These are phyloP conservation scores for Phellinidium pouzarii DNA, from an alignment of 1,284 basidiomycete species.

Conservation along the genomic window DNA sequence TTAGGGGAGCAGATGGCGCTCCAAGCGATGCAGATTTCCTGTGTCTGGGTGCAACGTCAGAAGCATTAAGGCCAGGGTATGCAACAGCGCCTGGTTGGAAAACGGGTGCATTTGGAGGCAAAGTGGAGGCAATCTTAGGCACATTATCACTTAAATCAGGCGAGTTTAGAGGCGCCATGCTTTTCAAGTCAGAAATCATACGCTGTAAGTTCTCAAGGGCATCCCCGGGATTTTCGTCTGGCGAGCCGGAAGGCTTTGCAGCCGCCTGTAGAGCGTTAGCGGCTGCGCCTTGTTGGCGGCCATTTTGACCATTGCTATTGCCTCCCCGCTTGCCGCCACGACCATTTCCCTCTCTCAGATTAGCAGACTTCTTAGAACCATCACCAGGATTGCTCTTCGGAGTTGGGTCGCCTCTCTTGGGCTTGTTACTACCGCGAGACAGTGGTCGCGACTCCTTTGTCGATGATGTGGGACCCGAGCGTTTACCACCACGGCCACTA, in stretches of 20 bases:
- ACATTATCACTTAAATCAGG: too few species aligned
- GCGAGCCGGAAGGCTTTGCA: slow-evolving; percentile 30
- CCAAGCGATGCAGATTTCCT: slow-evolving; percentile 76
- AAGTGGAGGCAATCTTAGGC: too few species aligned
- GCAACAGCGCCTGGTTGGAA: slow-evolving; percentile 61
- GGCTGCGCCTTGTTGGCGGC: slow-evolving; percentile 15
- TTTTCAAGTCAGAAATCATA: slow-evolving; percentile 79
- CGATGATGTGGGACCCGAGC: slow-evolving; percentile 1
- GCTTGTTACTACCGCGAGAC: slow-evolving; percentile 17
- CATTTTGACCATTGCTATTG: slow-evolving; percentile 47
- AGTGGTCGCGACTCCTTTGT: slow-evolving; percentile 14
- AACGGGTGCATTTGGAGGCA: slow-evolving; percentile 58
- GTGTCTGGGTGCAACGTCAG: slow-evolving; percentile 44
- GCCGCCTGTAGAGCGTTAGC: slow-evolving; percentile 3
- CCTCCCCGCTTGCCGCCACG: slow-evolving; percentile 33
- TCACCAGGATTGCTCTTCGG: background rate
- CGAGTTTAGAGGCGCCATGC: slow-evolving; percentile 57
- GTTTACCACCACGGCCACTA: slow-evolving; percentile 15
- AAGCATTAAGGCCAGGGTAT: slow-evolving; percentile 39
- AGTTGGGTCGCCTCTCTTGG: background rate
- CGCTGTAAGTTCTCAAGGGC: slow-evolving; percentile 74
- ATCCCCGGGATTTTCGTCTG: slow-evolving; percentile 53
- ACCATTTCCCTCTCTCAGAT: slow-evolving; percentile 36
- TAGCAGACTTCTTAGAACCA: slow-evolving; percentile 39
- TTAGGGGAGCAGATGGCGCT: slow-evolving; percentile 32